Evolutionary conservation across 2,329 filamentous ascomycete species (phyloP), one percentile per base, ranked within the genome.

Genomic region (Aspergillus calidoustus): DNA sequence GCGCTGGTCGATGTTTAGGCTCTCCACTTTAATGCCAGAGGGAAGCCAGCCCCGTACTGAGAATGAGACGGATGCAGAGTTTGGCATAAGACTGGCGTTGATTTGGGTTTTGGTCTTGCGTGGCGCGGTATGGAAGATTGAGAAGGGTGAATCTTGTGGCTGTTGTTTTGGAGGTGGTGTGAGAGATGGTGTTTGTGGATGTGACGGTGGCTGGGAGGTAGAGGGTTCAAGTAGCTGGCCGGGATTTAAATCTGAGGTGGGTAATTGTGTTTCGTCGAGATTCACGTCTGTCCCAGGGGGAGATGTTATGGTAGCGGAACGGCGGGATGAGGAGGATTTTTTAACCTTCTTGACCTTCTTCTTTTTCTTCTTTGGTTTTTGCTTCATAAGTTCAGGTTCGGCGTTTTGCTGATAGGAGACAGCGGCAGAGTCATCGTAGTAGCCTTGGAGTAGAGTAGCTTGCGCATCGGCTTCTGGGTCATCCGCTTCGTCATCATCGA

Each of bases 61-160:
- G 68, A 83, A 83, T 3, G 90, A 92, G 61, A 92, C 86, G 2
- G 88, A 86, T 4, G 90, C 89, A 44, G 91, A 92, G 66, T 86
- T 90, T 17, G 91, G 91, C 91, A 95, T 94, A 41, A 93, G 80
- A 13, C 88, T 87, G 74, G 88, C 89, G 74, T 92, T 91, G 71
- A 89, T 86, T 60, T 89, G 87, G 23, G 85, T 78, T 76, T 74
- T 74, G 60, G 67, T 69, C 66, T 71, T 69, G 56, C 73, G 73
- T 11, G 70, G 65, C 5, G 67, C 61, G 7, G 71, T 62, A 25
- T 71, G 72, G 68, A 72, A 64, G 51, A 70, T 69, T 25, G 61
- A 64, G 52, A 59, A 59, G 9, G 57, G 59, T n/a, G 66, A 61
- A 11, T 63, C 34, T 51, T 59, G 22, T 31, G 43, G 49, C 25